Evolutionary conservation across 495 filamentous ascomycete species (phyloP), one percentile per base, ranked within the genome.

Genomic region (Glonium stellatum): DNA sequence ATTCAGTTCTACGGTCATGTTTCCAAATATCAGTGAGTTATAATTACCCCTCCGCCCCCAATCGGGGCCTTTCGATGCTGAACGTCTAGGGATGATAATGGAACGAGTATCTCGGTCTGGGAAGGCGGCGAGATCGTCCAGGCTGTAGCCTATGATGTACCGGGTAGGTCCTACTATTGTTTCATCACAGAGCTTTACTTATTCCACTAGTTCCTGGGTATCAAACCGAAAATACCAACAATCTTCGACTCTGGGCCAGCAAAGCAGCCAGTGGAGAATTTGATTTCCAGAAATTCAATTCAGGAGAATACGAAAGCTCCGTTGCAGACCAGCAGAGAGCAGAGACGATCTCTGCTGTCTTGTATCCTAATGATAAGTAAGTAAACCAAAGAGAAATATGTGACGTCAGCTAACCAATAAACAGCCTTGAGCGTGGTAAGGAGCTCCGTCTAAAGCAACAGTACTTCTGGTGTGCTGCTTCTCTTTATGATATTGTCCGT

Each of bases 241-340:
- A 98, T 74, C 79, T 98, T 67, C 85, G 93, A 18, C 76, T 98
- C 27, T 98, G 93, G 93, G 95, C 90, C 15, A 95, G 90, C 77
- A 96, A 97, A 76, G 93, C 93, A 53, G 89, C 90, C 51, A 91
- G 88, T 67, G 93, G 95, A 54, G 93, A 98, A 73, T 98, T 98
- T 63, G 92, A 98, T 74, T 98, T 98, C 79, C 92, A 96, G 67
- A 98, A 97, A 71, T 98, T 98, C 86, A 98, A 98, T 74, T 90
- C 85, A 25, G 93, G 93, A 39, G 92, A 98, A 60, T 98, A 98
- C 72, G 93, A 98, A 72, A 93, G 87, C 75, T 93, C 93, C 27
- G 95, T 98, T 21, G 88, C 87, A 10, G 95, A 97, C 69, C 90
- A 97, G 71, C 93, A 98, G 73, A 84, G 85, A 18, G 93, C 93